These are phyloP conservation scores for Wickerhamiella nectarea DNA, from an alignment of 805 yeast species.

Conservation along the genomic window DNA sequence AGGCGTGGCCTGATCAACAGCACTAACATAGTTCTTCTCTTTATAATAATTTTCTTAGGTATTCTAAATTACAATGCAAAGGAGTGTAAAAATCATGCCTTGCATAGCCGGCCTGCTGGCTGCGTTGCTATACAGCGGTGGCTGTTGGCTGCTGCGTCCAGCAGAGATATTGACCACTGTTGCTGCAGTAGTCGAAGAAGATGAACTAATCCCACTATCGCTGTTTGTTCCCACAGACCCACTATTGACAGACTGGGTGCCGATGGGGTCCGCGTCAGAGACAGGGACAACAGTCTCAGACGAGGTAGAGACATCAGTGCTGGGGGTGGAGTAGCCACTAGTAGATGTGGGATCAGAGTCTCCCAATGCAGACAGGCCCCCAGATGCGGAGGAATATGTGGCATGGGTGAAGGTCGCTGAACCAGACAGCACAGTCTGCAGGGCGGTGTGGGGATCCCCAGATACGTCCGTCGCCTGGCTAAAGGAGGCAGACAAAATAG, in stretches of 20 bases:
- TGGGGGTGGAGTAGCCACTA: neutral
- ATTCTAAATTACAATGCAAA: neutral
- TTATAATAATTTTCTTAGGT: neutral
- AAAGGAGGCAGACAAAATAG: neutral
- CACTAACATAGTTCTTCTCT: neutral
- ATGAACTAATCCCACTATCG: neutral
- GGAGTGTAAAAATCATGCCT: neutral
- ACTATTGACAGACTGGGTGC: too few relatives aligned
- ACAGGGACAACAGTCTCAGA: neutral
- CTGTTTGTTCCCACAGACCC: too few relatives aligned
- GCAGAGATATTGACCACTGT: neutral
- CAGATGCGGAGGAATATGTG: neutral
- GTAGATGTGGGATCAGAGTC: neutral
- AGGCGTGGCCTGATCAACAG: slow-evolving; percentile 49
- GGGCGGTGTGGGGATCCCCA: neutral
- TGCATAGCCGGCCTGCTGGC: too few relatives aligned
- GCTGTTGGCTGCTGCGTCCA: neutral
- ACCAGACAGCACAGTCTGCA: neutral
- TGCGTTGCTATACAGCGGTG: neutral
- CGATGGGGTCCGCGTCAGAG: too few relatives aligned
- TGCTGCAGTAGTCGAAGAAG: neutral
- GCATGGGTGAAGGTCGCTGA: neutral
- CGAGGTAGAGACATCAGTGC: neutral
- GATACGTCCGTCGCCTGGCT: neutral
- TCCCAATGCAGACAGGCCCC: neutral